Evolutionary conservation across 2,329 filamentous ascomycete genomes (phyloP).

Genomic region (Monosporascus sp.): DNA sequence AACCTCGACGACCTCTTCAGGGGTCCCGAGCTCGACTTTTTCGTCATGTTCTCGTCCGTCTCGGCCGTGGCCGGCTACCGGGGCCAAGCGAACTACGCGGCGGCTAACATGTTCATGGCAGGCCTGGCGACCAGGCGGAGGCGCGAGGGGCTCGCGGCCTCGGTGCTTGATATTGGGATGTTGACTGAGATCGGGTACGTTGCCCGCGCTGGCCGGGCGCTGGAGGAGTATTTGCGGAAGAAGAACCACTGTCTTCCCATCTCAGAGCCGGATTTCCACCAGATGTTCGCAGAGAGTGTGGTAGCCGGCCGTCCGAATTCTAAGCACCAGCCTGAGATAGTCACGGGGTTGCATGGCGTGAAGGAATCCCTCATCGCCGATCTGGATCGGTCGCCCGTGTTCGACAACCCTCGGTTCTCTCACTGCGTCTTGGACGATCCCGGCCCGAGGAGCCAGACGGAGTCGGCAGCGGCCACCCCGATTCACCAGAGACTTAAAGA

Average conservation of each 20-base stretch:
- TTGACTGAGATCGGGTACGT: conserved; percentile 14
- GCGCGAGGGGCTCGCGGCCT: conserved; percentile 20
- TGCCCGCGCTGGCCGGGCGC: not conserved
- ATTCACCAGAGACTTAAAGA: too few relatives aligned
- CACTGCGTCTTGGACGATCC: too few relatives aligned
- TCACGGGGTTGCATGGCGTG: not conserved
- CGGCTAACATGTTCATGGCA: conserved; percentile 28
- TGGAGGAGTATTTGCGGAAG: not conserved
- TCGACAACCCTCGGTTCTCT: too few relatives aligned
- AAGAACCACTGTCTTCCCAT: not conserved
- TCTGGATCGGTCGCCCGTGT: not conserved
- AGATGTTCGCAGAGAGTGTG: not conserved
- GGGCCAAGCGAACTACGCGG: conserved; percentile 26
- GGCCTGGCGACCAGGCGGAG: conserved; percentile 22
- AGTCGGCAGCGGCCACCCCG: too few relatives aligned
- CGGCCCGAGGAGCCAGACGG: too few relatives aligned
- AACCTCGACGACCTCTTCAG: conserved; percentile 19
- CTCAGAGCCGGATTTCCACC: not conserved
- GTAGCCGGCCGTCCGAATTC: not conserved
- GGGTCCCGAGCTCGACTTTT: conserved; percentile 17
- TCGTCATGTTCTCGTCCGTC: conserved; percentile 16
- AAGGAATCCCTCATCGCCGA: not conserved
- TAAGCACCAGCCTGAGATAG: not conserved
- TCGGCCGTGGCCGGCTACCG: conserved; percentile 13
- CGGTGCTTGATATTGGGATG: conserved; percentile 26